Evolutionary conservation across 495 filamentous ascomycete species (phyloP), one percentile per base, ranked within the genome.

Genomic region (Hyaloscypha finlandica): DNA sequence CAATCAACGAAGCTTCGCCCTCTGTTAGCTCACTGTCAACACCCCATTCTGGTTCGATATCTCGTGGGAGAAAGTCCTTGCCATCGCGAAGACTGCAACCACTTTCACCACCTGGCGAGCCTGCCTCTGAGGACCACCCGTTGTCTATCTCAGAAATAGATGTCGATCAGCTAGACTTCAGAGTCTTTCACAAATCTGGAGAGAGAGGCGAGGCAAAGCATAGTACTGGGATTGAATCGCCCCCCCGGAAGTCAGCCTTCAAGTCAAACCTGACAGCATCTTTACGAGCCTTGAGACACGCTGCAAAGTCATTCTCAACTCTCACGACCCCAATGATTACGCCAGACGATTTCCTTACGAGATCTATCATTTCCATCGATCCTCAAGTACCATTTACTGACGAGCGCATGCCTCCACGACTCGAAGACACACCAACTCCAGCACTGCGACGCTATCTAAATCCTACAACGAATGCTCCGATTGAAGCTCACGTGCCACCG

Each of bases 201-300:
- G 73, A 74, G 11, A 20, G 77, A 19, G 78, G 80, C 0, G 72
- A 73, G 19, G 64, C 80, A 30, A 78, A 81, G 55, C 78, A 78
- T 30, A 61, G 74, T 4, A 29, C 58, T 8, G 30, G 57, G 35
- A 52, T 72, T 61, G 33, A 37, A 12, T 74, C 79, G 57, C 72
- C 71, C 57, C 81, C 77, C 19, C 75, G 82, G 32, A 82, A 81
- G 61, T 83, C 79, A 33, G 87, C 85, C 12, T 93, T 97, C 79
- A 96, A 93, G 71, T 99, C 95, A 3, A 98, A 98, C 70, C 83
- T 99, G 19, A 99, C 94, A 5, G 93, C 94, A 25, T 99, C 95
- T 0, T 78, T 99, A 60, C 87, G 91, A 37, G 92, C 91, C 31
- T 85, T 98, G 63, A 91, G 91, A 75, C 91, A 89, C 14, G 94